Base-by-base conservation (phyloP, 2,329 filamentous ascomycete genomes). In the Talaromyces islandicus region DNA sequence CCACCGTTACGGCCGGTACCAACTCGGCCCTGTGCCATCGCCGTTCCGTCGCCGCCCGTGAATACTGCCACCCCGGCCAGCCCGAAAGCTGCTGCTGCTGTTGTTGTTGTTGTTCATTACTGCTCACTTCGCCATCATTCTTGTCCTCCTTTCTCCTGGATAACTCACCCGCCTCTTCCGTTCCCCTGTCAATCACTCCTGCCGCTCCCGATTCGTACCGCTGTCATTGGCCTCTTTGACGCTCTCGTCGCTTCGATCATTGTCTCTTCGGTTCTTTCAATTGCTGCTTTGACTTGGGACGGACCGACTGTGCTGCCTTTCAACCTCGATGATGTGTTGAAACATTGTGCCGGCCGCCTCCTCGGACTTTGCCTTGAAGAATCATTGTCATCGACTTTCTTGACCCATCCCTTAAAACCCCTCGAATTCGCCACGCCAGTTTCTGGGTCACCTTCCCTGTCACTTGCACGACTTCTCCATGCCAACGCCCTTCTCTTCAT, bases 61-160 rank as follows among this genome's bases (percentile, higher is more conserved):
- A 52, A 57, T 57, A 57, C 59, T 60, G 59, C 59, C 59, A 57
- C 59, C 59, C 59, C 59, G 54, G 59, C 24, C 56, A 32, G 24
- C 51, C 54, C 58, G 56, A 30, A 27, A 9, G 43, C 48, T 54
- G 29, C 27, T 21, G 50, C 38, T 56, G 32, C 38, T 27, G 29
- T 17, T 54, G 29, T 21, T 21, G 50, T 50, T 56, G 32, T 50
- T 27, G 29, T 17, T 48, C 46, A 51, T 48, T 27, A 48, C 30
- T 41, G 53, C 2, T 32, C 41, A 21, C 32, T 32, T 54, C 60
- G 27, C 27, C 55, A 54, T 51, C 30, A 19, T n/a, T 60, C 55
- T 19, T 41, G 17, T 41, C 17, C 38, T 29, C 17, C 51, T 27
- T 35, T 35, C 32, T 35, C 32, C 32, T 35, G 12, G 32, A 35